phyloP scores from a whole-genome alignment of 108 stramenopile species.

The Tribonema minus region DNA sequence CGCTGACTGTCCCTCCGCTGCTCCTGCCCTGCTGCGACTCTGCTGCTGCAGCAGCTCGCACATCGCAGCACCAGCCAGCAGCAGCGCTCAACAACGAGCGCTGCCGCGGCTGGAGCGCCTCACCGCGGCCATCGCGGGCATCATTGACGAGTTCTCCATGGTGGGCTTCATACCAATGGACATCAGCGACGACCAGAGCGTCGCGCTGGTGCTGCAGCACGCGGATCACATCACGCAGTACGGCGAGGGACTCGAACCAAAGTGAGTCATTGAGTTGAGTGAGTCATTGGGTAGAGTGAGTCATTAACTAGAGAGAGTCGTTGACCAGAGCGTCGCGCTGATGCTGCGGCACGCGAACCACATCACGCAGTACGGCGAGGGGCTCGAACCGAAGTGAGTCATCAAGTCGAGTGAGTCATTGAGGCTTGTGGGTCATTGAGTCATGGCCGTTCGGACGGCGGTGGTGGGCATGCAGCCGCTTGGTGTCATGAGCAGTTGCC shows the following conservation, averaged over 20 bases:
- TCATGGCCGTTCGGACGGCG: too few species aligned
- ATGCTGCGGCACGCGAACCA: slow-evolving; percentile 76
- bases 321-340: slow-evolving; percentile 70
- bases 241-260: slow-evolving; percentile 83
- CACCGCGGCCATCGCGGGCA: slow-evolving; percentile 67
- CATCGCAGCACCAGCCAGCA: too few species aligned
- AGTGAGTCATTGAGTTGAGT: too few species aligned
- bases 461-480: too few species aligned
- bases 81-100: too few species aligned
- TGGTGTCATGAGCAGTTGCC: too few species aligned
- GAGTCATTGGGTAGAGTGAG: too few species aligned
- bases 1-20: not conserved
- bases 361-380: slow-evolving; percentile 90
- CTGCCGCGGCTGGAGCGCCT: slow-evolving; percentile 52
- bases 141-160: slow-evolving; percentile 94
- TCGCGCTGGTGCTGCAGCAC: slow-evolving; percentile 58
- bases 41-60: too few species aligned
- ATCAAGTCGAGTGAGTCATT: too few species aligned
- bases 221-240: slow-evolving; percentile 90
- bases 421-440: too few species aligned
- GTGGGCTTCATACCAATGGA: slow-evolving; percentile 88
- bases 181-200: slow-evolving; percentile 81
- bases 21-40: not conserved
- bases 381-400: slow-evolving; percentile 71
- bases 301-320: too few species aligned